Base-by-base conservation (phyloP, 1,284 basidiomycete genomes). In the Leccinum griseonigrum region DNA sequence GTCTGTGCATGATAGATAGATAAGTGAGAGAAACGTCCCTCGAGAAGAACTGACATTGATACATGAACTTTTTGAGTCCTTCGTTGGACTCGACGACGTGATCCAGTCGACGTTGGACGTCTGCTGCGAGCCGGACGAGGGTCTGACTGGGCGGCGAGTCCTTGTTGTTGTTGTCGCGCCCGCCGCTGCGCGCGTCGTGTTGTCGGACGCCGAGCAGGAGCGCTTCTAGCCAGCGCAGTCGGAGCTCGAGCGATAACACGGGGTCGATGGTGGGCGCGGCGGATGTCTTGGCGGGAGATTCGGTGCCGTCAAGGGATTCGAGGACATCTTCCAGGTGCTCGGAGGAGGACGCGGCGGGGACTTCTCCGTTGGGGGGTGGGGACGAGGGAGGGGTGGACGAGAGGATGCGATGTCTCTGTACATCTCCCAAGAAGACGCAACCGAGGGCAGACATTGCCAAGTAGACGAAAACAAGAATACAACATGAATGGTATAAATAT, bases 141-240 rank as follows among this genome's bases (percentile, higher is more conserved):
- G 83, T 85, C 51, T 85, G 82, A 14, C 43, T 10, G n/a, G 22
- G 22, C 22, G 22, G 22, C 76, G 74, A 46, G n/a, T 46, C 50
- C 71, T 67, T 65, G 66, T 64, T 69, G 73, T 65, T 67, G 68
- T 18, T 70, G 68, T 56, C 68, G 63, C 11, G 67, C 56, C 40
- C 40, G 10, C 40, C n/a, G 10, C 18, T 2, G 18, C 43, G 43
- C n/a, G 5, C 43, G n/a, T 46, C 43, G 52, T 84, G 81, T 61
- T 82, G 81, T 57, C 82, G 83, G 29, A 87, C 81, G 43, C 91
- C 91, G 38, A 86, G 74, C 7, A 92, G 75, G 58, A 93, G 76
- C 11, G 88, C 88, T 70, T 92, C 91, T 0, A 93, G 75, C 88
- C 89, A 91, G 59, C 87, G 78, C 34, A 92, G 71, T 1, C 91